Percentiles rank a stretch among this genome's conserved stretches.
These are phyloP conservation scores for Talaromyces liani DNA, from an alignment of 495 filamentous ascomycete genomes.

Conservation along the genomic window DNA sequence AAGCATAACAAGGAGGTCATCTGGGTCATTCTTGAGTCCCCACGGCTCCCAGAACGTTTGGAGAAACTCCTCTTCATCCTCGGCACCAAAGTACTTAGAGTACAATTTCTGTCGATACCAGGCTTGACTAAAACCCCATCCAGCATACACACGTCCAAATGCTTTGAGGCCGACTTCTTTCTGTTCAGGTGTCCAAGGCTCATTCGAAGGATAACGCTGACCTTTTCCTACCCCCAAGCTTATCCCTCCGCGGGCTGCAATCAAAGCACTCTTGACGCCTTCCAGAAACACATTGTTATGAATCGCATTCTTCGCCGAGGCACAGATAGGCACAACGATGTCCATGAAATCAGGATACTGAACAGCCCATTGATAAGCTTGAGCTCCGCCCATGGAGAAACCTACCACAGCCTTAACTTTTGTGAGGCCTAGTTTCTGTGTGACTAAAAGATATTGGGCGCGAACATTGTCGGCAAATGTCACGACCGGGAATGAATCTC, in stretches of 20 bases:
- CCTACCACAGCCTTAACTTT: slow-evolving; percentile 58
- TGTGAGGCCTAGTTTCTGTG: slow-evolving; percentile 52
- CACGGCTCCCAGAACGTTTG: slow-evolving; percentile 65
- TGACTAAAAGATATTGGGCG: slow-evolving; percentile 58
- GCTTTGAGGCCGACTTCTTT: slow-evolving; percentile 57
- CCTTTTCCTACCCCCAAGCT: slow-evolving; percentile 23
- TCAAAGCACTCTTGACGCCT: slow-evolving; percentile 58
- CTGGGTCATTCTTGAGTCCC: slow-evolving; percentile 60
- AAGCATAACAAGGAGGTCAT: slow-evolving; percentile 59
- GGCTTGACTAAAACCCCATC: slow-evolving; percentile 68
- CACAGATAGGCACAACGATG: slow-evolving; percentile 58
- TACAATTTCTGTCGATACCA: slow-evolving; percentile 64
- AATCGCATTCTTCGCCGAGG: slow-evolving; percentile 56
- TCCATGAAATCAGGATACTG: slow-evolving; percentile 67
- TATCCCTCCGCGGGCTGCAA: slow-evolving; percentile 50
- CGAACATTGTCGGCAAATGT: slow-evolving; percentile 64
- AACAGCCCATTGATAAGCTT: slow-evolving; percentile 64
- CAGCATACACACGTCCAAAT: slow-evolving; percentile 64
- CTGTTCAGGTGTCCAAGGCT: slow-evolving; percentile 46
- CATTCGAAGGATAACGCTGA: slow-evolving; percentile 25
- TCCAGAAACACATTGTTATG: slow-evolving; percentile 71
- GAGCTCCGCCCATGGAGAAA: slow-evolving; percentile 65
- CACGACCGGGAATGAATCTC: slow-evolving; percentile 49
- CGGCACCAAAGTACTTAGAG: slow-evolving; percentile 50
- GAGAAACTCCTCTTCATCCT: slow-evolving; percentile 62